Evolutionary conservation across 805 yeast genomes (phyloP).

Genomic region (Zygosaccharomyces bisporus): DNA sequence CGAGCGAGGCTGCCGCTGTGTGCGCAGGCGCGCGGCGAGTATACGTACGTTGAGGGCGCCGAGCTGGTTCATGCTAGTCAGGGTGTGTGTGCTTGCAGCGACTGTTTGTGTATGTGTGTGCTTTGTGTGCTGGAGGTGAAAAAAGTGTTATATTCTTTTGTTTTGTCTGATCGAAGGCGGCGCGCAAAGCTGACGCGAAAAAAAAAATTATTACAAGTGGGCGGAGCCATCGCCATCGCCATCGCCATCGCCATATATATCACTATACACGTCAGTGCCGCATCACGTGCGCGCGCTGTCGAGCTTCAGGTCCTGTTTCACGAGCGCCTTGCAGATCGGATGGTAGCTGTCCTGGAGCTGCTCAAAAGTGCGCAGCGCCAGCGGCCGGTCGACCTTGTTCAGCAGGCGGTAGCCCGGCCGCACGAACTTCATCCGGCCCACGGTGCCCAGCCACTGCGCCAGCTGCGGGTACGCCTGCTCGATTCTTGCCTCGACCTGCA

Average conservation of each 20-base stretch:
- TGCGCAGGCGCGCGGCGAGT: no score
- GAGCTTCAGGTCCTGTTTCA: slow-evolving; percentile 72
- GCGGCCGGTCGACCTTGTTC: slow-evolving; percentile 55
- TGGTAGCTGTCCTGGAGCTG: slow-evolving; percentile 62
- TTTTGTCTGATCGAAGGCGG: neutral
- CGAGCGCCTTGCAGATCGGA: slow-evolving; percentile 79
- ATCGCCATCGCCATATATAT: no score
- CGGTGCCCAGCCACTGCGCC: slow-evolving; percentile 84
- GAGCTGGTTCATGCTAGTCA: slow-evolving; percentile 15
- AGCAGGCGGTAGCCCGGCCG: slow-evolving; percentile 77
- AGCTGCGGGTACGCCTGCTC: slow-evolving; percentile 46
- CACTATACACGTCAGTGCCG: no score
- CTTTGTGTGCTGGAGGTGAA: neutral
- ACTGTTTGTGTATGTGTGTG: no score
- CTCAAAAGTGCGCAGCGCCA: slow-evolving; percentile 64
- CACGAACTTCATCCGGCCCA: slow-evolving; percentile 92
- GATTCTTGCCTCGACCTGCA: slow-evolving; percentile 56
- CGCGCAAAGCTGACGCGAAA: slow-evolving; percentile 12
- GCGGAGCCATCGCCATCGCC: no score
- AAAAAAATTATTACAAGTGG: no score
- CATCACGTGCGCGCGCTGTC: no score
- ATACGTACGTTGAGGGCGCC: slow-evolving; percentile 18
- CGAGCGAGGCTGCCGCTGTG: no score
- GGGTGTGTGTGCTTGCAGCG: neutral
- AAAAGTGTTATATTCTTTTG: slow-evolving; percentile 4